phyloP scores from a whole-genome alignment of 2,329 filamentous ascomycete genomes.

The Aspergillus sp. region DNA sequence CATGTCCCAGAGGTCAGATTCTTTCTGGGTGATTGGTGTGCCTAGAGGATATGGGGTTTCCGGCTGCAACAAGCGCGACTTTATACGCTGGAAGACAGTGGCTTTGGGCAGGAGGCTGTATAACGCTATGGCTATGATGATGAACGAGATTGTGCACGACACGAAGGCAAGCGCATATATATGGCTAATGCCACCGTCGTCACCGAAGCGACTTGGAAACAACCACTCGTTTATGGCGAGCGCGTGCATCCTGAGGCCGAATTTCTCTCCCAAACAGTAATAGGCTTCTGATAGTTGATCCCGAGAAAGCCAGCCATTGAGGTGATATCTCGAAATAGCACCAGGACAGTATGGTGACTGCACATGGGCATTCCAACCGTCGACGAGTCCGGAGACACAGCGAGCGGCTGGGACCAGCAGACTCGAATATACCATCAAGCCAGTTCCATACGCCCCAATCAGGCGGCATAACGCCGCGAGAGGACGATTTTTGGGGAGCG shows the following conservation, averaged over 20 bases:
- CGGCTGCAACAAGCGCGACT: not conserved
- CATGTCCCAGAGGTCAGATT: slow-evolving; percentile 1
- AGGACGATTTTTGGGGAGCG: slow-evolving; percentile 6
- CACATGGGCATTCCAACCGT: slow-evolving; percentile 2
- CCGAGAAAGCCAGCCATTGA: not conserved
- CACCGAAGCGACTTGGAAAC: not conserved
- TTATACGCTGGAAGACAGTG: not conserved
- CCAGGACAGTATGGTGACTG: slow-evolving; percentile 5
- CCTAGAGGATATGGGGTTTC: not conserved
- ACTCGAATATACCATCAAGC: not conserved
- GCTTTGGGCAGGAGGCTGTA: not conserved
- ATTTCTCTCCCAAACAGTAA: slow-evolving; percentile 9
- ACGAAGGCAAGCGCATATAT: slow-evolving; percentile 2
- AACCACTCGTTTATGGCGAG: slow-evolving; percentile 3
- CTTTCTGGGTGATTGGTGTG: not conserved
- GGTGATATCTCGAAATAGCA: not conserved
- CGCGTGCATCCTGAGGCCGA: slow-evolving; percentile 4
- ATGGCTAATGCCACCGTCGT: slow-evolving; percentile 7
- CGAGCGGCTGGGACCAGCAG: slow-evolving; percentile 2
- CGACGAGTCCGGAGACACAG: slow-evolving; percentile 4
- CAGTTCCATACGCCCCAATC: not conserved
- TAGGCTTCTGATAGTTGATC: not conserved
- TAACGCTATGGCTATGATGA: not conserved
- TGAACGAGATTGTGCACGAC: not conserved
- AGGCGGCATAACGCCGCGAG: slow-evolving; percentile 1